phyloP scores from a whole-genome alignment of 2,329 filamentous ascomycete species.

The Calonectria hongkongensis region DNA sequence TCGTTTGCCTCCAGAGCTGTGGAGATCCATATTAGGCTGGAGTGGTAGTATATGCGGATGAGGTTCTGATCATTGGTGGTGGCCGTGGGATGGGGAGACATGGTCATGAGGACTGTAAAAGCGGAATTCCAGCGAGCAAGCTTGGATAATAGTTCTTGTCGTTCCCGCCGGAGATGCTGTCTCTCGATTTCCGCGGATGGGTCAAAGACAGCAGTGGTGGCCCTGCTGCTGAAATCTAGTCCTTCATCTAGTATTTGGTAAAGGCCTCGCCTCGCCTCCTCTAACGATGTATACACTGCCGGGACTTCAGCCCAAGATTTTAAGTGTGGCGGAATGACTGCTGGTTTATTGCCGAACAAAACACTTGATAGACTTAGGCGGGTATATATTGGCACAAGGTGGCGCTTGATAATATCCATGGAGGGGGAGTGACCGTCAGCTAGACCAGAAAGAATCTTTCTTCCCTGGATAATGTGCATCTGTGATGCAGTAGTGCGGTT shows the following conservation, averaged over 20 bases:
- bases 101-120: conserved; percentile 56
- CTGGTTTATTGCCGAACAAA: conserved; percentile 62
- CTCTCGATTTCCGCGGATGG: conserved; percentile 51
- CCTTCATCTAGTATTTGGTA: conserved; percentile 64
- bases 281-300: conserved; percentile 58
- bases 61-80: conserved; percentile 52
- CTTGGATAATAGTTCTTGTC: conserved; percentile 58
- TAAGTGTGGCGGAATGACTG: conserved; percentile 60
- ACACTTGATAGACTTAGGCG: conserved; percentile 64
- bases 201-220: conserved; percentile 52
- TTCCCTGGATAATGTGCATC: conserved; percentile 66
- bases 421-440: conserved; percentile 53
- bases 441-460: conserved; percentile 63
- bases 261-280: conserved; percentile 57
- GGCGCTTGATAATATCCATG: conserved; percentile 62
- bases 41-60: conserved; percentile 62
- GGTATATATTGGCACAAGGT: conserved; percentile 66
- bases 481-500: conserved; percentile 68
- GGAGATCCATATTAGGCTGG: conserved; percentile 59
- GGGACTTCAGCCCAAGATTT: conserved; percentile 58
- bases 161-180: conserved; percentile 54
- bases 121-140: conserved; percentile 57
- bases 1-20: conserved; percentile 57
- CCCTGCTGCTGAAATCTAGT: conserved; percentile 60
- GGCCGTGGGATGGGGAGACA: conserved; percentile 44